These are phyloP conservation scores for Apostasia ramifera DNA, from an alignment of 106 monocot species.

Conservation along the genomic window DNA sequence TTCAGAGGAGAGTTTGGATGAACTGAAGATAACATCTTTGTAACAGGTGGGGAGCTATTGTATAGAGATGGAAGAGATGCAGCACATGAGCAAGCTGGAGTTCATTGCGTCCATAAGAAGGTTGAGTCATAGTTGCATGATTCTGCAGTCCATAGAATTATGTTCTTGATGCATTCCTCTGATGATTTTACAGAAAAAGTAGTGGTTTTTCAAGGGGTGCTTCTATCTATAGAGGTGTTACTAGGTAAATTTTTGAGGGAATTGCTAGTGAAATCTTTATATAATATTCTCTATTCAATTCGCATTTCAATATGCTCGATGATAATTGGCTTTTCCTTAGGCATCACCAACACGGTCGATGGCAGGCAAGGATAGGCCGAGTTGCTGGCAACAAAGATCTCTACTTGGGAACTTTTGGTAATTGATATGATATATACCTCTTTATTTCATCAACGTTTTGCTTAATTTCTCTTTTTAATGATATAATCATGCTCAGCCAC, in stretches of 20 bases:
- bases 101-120: conserved; percentile 72
- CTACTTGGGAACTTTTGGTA: conserved; percentile 91
- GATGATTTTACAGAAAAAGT: conserved; percentile 24
- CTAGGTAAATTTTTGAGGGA: conserved; percentile 8
- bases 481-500: conserved; percentile 19
- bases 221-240: conserved; percentile 42
- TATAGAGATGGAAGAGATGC: conserved; percentile 71
- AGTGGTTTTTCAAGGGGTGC: conserved; percentile 49
- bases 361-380: conserved; percentile 95
- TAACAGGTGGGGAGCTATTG: conserved; percentile 34
- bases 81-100: conserved; percentile 62
- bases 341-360: conserved; percentile 91
- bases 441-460: neutral
- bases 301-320: neutral
- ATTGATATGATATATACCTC: neutral
- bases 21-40: too few relatives aligned
- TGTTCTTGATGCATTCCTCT: neutral
- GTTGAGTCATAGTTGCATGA: conserved; percentile 11
- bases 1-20: too few relatives aligned
- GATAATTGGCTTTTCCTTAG: conserved; percentile 23
- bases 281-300: too few relatives aligned
- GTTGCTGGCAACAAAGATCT: conserved; percentile 97
- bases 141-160: neutral
- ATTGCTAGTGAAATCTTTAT: neutral
- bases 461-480: neutral